Percentiles rank a stretch among this genome's conserved stretches.
phyloP scores from a whole-genome alignment of 2,329 filamentous ascomycete genomes.

The Coniella vitis region DNA sequence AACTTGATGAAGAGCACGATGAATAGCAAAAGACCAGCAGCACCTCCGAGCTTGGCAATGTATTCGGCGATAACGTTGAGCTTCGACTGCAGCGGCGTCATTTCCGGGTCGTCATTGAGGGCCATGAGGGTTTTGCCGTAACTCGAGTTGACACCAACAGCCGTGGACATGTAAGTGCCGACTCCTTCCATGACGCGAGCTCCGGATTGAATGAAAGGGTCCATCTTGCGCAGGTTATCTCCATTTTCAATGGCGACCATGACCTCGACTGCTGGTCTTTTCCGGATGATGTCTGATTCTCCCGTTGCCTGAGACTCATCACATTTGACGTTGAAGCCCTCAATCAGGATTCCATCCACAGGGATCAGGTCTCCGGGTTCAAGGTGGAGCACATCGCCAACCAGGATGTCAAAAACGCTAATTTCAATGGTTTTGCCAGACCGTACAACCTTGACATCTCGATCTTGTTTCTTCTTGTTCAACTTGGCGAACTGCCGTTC shows the following conservation, averaged over 20 bases:
- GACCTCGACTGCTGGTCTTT: conserved; percentile 60
- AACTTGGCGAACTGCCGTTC: conserved; percentile 72
- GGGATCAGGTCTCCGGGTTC: conserved; percentile 70
- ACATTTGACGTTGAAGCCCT: conserved; percentile 68
- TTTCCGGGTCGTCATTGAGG: conserved; percentile 65
- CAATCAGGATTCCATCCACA: conserved; percentile 66
- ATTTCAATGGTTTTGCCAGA: conserved; percentile 64
- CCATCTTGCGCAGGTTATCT: conserved; percentile 63
- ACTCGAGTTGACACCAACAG: conserved; percentile 65
- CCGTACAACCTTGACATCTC: conserved; percentile 63
- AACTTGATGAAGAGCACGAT: conserved; percentile 83
- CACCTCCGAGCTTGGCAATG: conserved; percentile 71
- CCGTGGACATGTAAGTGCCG: conserved; percentile 67
- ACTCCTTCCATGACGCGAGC: conserved; percentile 71
- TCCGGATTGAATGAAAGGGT: conserved; percentile 81
- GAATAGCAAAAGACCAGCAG: conserved; percentile 72
- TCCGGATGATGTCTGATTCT: conserved; percentile 69
- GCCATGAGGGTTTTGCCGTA: conserved; percentile 72
- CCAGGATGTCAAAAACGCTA: conserved; percentile 62
- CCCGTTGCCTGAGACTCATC: conserved; percentile 76
- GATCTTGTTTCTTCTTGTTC: conserved; percentile 74
- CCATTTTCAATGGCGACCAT: conserved; percentile 61
- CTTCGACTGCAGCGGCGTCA: conserved; percentile 71
- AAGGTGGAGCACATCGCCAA: conserved; percentile 65
- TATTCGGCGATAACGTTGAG: conserved; percentile 69